Percentiles rank a stretch among this genome's conserved stretches.
phyloP scores from a whole-genome alignment of 83 land plant genomes.

The Isoetes engelmannii region DNA sequence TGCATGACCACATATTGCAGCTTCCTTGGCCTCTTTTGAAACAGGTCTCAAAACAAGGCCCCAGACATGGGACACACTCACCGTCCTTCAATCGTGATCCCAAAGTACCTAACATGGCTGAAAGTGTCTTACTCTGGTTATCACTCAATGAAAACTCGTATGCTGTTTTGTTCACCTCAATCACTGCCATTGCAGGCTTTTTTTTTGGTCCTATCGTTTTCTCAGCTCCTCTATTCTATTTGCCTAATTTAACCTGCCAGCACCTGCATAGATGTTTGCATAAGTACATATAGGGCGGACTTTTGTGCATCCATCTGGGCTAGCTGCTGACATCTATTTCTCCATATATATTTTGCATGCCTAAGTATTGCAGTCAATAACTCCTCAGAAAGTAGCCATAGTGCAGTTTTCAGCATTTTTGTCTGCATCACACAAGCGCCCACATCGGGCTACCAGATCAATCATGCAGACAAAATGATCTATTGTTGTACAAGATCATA shows the following conservation, averaged over 20 bases:
- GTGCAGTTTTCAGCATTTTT: constrained; percentile 24
- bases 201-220: neutral
- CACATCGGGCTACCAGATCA: constrained; percentile 47
- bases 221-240: neutral
- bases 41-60: no score
- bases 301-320: constrained; percentile 16
- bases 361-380: constrained; percentile 15
- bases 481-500: constrained; percentile 28
- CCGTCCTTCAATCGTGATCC: no score
- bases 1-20: no score
- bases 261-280: constrained; percentile 20
- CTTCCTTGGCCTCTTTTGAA: no score
- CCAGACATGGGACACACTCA: no score
- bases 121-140: no score
- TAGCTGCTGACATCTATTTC: constrained; percentile 12
- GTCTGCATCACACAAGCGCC: constrained; percentile 31
- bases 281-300: constrained; percentile 15
- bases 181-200: constrained; percentile 5
- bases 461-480: constrained; percentile 57
- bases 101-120: no score
- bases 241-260: neutral
- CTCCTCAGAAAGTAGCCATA: constrained; percentile 25
- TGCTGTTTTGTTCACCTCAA: neutral
- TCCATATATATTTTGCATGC: constrained; percentile 22
- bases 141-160: neutral